Evolutionary conservation across 768 basidiomycete species (phyloP), one percentile per base, ranked within the genome.

Genomic region (Lyophyllum semitale): DNA sequence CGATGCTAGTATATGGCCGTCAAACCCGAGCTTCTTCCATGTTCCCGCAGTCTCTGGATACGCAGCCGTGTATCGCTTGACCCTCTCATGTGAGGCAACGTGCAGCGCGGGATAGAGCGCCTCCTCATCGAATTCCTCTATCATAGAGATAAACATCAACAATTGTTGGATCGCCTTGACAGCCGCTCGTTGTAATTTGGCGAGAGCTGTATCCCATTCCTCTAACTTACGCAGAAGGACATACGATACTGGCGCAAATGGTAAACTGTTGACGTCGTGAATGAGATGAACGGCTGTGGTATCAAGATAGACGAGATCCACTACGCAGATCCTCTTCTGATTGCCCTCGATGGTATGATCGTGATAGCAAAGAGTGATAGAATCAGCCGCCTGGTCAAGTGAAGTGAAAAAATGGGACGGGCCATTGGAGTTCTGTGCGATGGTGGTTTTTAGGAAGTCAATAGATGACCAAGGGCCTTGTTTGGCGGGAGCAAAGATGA

Each of bases 1-100:
- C 17, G 0, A 7, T 41, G 22, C n/a, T 12, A 26, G 32, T 25
- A 47, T n/a, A 20, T 12, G 6, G 6, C 11, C 29, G 29, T 52
- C 45, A 29, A 56, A 59, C 1, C 58, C 55, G 32, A 62, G 48
- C 33, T 51, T 59, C 45, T 30, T 41, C 60, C 58, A 59, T 2
- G 47, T 32, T 20, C 37, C 23, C 11, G 49, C 26, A 29, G 17
- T 37, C 18, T 38, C 44, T 5, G 51, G 26, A 25, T 54, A 54
- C 22, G 37, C 32, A 8, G 44, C 17, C 12, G 8, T 37, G 27
- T 54, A 59, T 23, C 44, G 25, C 7, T 27, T 33, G 15, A 49
- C 42, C 22, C 32, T 20, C 7, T 29, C 43, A 11, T 12, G 33
- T 3, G 58, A 62, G 6, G 38, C 12, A 2, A 43, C 20, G 8